These are phyloP conservation scores for Coemansia sp. DNA, from an alignment of 371 early-diverging fungal species.

Conservation along the genomic window DNA sequence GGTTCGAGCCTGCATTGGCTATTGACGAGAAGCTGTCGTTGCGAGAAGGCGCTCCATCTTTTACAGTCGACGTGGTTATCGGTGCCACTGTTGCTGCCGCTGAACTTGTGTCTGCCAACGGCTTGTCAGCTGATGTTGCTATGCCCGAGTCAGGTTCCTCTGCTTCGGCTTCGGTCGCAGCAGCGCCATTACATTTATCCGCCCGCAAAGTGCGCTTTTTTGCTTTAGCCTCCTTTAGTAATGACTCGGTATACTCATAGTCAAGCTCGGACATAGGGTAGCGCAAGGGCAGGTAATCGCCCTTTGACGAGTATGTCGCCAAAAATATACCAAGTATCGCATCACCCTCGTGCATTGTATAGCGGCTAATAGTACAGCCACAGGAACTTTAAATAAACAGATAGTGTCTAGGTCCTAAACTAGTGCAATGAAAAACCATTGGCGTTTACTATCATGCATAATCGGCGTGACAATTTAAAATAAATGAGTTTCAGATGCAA, in stretches of 20 bases:
- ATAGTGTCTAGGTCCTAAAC: not conserved
- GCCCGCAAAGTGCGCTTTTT: slow-evolving; percentile 7
- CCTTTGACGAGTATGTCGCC: slow-evolving; percentile 52
- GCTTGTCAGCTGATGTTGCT: not conserved
- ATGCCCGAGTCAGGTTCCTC: not conserved
- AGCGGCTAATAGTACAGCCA: not conserved
- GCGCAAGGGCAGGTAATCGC: slow-evolving; percentile 47
- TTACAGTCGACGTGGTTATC: not conserved
- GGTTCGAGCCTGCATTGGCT: slow-evolving; percentile 18
- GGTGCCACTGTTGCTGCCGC: not conserved
- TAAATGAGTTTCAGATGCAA: not conserved
- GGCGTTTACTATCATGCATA: not conserved
- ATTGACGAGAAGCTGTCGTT: slow-evolving; percentile 28
- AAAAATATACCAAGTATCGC: slow-evolving; percentile 48
- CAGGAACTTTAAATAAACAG: not conserved
- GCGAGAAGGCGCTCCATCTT: slow-evolving; percentile 22
- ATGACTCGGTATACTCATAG: slow-evolving; percentile 32
- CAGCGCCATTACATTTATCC: slow-evolving; percentile 4
- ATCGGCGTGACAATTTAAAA: not conserved
- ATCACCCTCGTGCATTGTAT: slow-evolving; percentile 23
- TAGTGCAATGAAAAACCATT: not conserved
- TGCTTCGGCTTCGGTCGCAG: not conserved
- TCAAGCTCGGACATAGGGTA: slow-evolving; percentile 43
- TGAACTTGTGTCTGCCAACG: not conserved
- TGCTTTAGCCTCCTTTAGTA: slow-evolving; percentile 21